Percentiles rank a stretch among this genome's conserved stretches.
Evolutionary conservation across 2,329 filamentous ascomycete species (phyloP).

Genomic region (Dendrostoma leiphaemia): DNA sequence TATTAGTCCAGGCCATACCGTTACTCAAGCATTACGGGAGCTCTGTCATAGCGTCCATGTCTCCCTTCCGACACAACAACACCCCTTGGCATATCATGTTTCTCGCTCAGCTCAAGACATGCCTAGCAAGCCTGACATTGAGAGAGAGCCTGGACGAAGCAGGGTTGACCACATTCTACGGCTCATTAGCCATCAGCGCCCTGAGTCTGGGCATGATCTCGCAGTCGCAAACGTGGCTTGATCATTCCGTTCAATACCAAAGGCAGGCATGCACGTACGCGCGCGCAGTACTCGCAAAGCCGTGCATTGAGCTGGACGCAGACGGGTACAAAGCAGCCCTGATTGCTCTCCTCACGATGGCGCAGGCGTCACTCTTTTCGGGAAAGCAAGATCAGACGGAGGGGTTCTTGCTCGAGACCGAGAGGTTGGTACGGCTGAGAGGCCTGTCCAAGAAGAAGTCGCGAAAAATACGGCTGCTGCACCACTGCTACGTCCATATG

Average conservation of each 20-base stretch:
- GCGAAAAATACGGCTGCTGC: conserved; percentile 38
- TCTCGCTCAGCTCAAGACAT: conserved; percentile 34
- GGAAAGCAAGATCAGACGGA: conserved; percentile 33
- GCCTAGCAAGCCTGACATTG: conserved; percentile 34
- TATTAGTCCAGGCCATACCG: conserved; percentile 29
- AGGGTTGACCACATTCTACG: conserved; percentile 35
- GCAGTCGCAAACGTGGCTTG: conserved; percentile 29
- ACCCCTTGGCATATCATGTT: conserved; percentile 40
- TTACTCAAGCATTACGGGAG: conserved; percentile 37
- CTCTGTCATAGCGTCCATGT: conserved; percentile 33
- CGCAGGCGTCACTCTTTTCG: conserved; percentile 33
- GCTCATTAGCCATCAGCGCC: conserved; percentile 36
- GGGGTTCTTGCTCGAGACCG: conserved; percentile 36
- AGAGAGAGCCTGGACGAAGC: conserved; percentile 33
- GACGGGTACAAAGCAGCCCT: conserved; percentile 39
- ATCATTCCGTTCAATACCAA: conserved; percentile 28
- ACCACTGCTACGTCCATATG: conserved; percentile 40
- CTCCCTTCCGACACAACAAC: conserved; percentile 35
- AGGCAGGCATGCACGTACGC: conserved; percentile 28
- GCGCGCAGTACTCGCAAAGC: conserved; percentile 28
- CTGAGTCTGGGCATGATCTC: conserved; percentile 32
- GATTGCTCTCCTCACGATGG: conserved; percentile 39
- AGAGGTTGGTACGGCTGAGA: conserved; percentile 36
- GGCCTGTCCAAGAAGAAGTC: conserved; percentile 36
- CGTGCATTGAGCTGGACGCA: conserved; percentile 20